Conservation (phyloP, 2,329 filamentous ascomycete species). For the Fusarium sp. region DNA sequence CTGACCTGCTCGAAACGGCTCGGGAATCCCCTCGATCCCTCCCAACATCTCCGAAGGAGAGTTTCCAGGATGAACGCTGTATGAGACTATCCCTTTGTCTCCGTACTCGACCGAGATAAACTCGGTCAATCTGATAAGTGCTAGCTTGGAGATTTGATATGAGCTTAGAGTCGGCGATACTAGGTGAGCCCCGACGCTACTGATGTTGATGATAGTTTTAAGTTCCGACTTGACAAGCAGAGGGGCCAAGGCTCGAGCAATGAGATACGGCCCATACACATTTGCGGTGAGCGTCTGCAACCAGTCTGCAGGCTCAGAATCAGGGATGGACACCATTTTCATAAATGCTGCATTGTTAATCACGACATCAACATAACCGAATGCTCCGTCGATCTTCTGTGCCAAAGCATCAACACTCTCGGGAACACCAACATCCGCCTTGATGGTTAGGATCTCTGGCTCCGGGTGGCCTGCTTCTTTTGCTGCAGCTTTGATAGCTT, state of each 20-base stretch:
- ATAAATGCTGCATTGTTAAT: conserved; percentile 19
- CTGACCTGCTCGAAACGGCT: not conserved
- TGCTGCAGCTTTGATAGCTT: not conserved
- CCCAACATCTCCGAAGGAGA: conserved; percentile 15
- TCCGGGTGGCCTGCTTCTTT: not conserved
- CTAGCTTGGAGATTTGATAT: conserved; percentile 28
- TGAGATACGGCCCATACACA: conserved; percentile 4
- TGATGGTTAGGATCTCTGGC: not conserved
- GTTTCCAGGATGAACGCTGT: conserved; percentile 22
- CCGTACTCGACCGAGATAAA: conserved; percentile 19
- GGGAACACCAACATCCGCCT: not conserved
- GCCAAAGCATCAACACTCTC: conserved; percentile 6
- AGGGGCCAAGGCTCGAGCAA: not conserved
- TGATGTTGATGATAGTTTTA: conserved; percentile 6
- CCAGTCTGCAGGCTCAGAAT: conserved; percentile 11
- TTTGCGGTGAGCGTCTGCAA: not conserved
- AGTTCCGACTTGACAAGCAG: not conserved
- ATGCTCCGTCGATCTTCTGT: not conserved
- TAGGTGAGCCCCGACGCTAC: conserved; percentile 14
- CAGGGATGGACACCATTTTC: not conserved
- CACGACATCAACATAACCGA: conserved; percentile 2
- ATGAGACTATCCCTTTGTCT: not conserved
- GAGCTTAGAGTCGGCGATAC: conserved; percentile 14
- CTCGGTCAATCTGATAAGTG: conserved; percentile 20
- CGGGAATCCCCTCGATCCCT: not conserved